These are phyloP conservation scores for Microsporum ferrugineum DNA, from an alignment of 2,329 filamentous ascomycete genomes.

Conservation along the genomic window DNA sequence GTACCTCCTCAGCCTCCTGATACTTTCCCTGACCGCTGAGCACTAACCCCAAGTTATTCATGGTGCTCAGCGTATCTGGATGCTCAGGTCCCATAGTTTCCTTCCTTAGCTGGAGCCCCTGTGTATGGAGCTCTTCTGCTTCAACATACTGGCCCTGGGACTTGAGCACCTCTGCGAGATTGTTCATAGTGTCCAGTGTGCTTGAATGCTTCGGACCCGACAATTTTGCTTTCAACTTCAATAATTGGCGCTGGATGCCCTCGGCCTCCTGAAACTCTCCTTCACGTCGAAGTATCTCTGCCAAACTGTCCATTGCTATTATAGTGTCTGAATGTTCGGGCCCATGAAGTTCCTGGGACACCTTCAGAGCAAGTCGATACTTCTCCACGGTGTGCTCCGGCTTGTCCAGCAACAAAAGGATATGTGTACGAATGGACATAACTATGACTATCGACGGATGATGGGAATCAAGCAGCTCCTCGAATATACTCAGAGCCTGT, in stretches of 20 bases:
- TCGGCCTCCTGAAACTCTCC: neutral
- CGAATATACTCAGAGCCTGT: slow-evolving; percentile 3
- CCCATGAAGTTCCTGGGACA: neutral
- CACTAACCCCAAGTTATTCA: slow-evolving; percentile 14
- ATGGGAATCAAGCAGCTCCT: slow-evolving; percentile 11
- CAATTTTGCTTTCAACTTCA: neutral
- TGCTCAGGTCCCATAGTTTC: slow-evolving; percentile 12
- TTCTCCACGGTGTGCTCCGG: no score
- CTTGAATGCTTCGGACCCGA: neutral
- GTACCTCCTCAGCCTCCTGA: slow-evolving; percentile 10
- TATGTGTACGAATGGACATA: neutral
- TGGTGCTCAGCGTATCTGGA: slow-evolving; percentile 14
- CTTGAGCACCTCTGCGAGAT: neutral
- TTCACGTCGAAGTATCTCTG: neutral
- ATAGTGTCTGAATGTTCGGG: neutral
- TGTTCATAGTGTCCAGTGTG: neutral
- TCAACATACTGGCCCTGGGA: neutral
- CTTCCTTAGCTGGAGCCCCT: slow-evolving; percentile 5
- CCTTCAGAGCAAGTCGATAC: no score
- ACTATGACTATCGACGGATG: slow-evolving; percentile 12
- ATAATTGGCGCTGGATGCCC: neutral
- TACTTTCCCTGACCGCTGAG: slow-evolving; percentile 12
- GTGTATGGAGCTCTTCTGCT: neutral
- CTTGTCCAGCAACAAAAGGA: no score
- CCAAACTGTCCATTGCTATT: neutral